phyloP scores from a whole-genome alignment of 352 stramenopile species.

The Pelagophyceae sp. region DNA sequence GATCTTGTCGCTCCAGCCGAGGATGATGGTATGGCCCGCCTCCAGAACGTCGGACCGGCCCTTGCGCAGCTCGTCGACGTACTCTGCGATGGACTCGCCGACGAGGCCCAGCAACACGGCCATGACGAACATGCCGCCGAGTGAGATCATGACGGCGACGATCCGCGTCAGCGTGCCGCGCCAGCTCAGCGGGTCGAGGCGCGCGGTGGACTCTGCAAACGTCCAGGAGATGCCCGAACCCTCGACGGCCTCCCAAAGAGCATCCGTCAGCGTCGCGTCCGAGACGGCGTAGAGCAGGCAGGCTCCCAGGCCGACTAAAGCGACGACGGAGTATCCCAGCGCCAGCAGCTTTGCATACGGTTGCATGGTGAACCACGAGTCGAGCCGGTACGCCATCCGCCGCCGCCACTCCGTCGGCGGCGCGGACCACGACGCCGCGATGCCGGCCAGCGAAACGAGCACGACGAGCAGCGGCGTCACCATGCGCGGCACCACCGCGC shows the following conservation, averaged over 20 bases:
- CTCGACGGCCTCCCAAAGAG: not conserved
- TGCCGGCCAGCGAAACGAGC: no score
- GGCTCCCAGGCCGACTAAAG: not conserved
- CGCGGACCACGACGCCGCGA: no score
- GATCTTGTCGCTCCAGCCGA: constrained; percentile 72
- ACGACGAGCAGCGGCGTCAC: no score
- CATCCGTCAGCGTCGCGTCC: not conserved
- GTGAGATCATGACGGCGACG: not conserved
- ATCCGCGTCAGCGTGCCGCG: not conserved
- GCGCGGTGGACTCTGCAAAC: not conserved
- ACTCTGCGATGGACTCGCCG: constrained; percentile 61
- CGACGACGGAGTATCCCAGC: not conserved
- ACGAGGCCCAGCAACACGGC: not conserved
- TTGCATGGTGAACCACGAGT: not conserved
- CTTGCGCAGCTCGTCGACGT: constrained; percentile 73
- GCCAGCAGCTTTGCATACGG: not conserved
- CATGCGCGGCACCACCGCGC: no score
- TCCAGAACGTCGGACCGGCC: constrained; percentile 69
- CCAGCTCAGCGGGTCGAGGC: not conserved
- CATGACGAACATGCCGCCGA: not conserved
- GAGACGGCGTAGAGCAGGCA: not conserved
- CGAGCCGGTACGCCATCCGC: not conserved
- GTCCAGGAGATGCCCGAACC: not conserved
- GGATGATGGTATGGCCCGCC: constrained; percentile 62
- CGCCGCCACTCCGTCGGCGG: no score